A percentile compares a stretch with the other conserved stretches of the same genome.
Conservation (phyloP, 805 yeast species). For the Metschnikowia gelsemii region DNA sequence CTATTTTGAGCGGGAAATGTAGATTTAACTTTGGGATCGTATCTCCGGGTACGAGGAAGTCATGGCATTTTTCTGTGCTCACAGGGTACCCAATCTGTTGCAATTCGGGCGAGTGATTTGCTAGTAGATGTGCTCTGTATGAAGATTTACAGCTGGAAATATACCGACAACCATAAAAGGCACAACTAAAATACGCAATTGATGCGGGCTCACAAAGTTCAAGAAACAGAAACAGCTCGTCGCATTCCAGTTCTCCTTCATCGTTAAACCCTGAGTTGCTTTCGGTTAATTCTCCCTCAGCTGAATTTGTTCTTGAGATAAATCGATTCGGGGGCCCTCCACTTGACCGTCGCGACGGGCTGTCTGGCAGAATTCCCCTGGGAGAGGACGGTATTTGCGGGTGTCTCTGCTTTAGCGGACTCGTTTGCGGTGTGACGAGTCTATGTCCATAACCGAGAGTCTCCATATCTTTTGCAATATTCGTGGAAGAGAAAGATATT, state of each 20-base stretch:
- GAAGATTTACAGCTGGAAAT: conserved; percentile 10
- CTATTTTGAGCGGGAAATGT: conserved; percentile 18
- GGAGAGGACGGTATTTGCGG: conserved; percentile 4
- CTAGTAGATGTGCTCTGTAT: conserved; percentile 15
- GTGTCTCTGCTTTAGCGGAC: conserved; percentile 6
- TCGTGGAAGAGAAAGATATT: too few relatives aligned
- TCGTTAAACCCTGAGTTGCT: too few relatives aligned
- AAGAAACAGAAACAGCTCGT: conserved; percentile 13
- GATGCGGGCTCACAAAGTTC: conserved; percentile 7
- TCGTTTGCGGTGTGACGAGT: conserved; percentile 5
- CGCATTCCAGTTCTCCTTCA: too few relatives aligned
- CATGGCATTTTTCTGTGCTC: not conserved
- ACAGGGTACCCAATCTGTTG: conserved; percentile 21
- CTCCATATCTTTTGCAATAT: not conserved
- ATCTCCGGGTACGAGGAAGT: conserved; percentile 11
- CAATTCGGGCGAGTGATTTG: conserved; percentile 13
- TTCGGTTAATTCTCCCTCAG: not conserved
- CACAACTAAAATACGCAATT: conserved; percentile 13
- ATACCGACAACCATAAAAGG: conserved; percentile 15
- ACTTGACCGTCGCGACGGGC: conserved; percentile 1
- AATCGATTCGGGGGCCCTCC: too few relatives aligned
- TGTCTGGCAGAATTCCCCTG: not conserved
- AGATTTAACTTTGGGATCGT: conserved; percentile 16
- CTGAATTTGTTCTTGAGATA: too few relatives aligned
- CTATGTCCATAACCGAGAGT: conserved; percentile 2